Conservation (phyloP, 768 basidiomycete species). For the Mycena galericulata region DNA sequence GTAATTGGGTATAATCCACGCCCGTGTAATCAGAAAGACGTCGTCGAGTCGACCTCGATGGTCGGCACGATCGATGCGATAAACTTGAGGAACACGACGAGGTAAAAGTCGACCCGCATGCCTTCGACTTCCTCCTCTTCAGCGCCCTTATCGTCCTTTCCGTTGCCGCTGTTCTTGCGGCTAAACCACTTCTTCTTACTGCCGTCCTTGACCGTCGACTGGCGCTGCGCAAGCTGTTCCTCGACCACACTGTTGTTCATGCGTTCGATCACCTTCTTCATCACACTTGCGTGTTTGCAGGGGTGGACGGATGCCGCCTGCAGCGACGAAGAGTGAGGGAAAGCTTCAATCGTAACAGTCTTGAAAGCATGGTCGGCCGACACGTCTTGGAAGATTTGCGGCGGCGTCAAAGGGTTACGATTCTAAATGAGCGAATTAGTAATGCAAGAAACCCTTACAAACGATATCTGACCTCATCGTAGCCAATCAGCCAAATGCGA, state of each 20-base stretch:
- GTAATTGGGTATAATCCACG: slow-evolving; percentile 30
- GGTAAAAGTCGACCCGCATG: slow-evolving; percentile 97
- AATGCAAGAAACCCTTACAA: not conserved
- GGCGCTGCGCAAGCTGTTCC: slow-evolving; percentile 80
- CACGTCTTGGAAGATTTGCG: slow-evolving; percentile 97
- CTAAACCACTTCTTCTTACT: slow-evolving; percentile 89
- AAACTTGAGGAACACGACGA: slow-evolving; percentile 99
- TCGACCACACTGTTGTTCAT: slow-evolving; percentile 93
- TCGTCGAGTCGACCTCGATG: slow-evolving; percentile 96
- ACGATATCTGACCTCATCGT: slow-evolving; percentile 81
- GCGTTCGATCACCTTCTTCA: slow-evolving; percentile 99
- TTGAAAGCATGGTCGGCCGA: slow-evolving; percentile 98
- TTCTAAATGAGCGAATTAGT: slow-evolving; percentile 63
- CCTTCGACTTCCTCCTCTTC: slow-evolving; percentile 86
- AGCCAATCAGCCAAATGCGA: slow-evolving; percentile 96
- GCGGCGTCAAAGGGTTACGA: slow-evolving; percentile 85
- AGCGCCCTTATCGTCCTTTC: slow-evolving; percentile 64
- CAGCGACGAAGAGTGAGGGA: slow-evolving; percentile 91
- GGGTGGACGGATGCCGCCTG: slow-evolving; percentile 96
- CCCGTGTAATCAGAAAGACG: slow-evolving; percentile 65
- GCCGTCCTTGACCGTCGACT: slow-evolving; percentile 52
- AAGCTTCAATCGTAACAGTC: slow-evolving; percentile 98
- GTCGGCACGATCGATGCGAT: slow-evolving; percentile 99
- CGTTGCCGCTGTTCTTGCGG: slow-evolving; percentile 74
- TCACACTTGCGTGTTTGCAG: slow-evolving; percentile 98